Percentiles rank a stretch among this genome's conserved stretches.
phyloP scores from a whole-genome alignment of 768 basidiomycete species.

The Albatrellus ellisii region DNA sequence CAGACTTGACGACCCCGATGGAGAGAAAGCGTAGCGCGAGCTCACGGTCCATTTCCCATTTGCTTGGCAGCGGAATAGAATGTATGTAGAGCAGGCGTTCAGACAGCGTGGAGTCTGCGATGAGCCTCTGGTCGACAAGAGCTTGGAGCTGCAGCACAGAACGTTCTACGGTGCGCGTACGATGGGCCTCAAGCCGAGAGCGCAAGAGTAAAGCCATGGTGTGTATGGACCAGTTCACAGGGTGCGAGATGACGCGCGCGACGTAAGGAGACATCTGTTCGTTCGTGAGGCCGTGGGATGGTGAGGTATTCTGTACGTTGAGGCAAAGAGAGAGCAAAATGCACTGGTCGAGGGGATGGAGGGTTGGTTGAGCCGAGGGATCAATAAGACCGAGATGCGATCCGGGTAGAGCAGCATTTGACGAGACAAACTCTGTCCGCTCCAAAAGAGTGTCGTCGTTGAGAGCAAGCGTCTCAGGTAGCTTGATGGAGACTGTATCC shows the following conservation, averaged over 20 bases:
- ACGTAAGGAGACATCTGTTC: conserved; percentile 94
- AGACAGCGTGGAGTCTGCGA: conserved; percentile 54
- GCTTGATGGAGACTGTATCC: conserved; percentile 6
- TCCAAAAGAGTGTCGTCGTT: conserved; percentile 97
- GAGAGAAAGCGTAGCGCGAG: conserved; percentile 72
- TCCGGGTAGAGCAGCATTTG: conserved; percentile 31
- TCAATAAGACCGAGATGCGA: conserved; percentile 58
- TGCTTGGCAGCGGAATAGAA: conserved; percentile 69
- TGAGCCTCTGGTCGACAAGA: conserved; percentile 93
- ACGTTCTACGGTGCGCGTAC: conserved; percentile 89
- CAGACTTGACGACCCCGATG: conserved; percentile 80
- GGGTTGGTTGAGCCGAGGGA: conserved; percentile 70
- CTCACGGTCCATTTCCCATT: conserved; percentile 91
- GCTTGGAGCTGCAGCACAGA: conserved; percentile 89
- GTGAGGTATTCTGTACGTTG: conserved; percentile 81
- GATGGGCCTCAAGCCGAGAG: conserved; percentile 76
- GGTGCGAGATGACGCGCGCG: conserved; percentile 76
- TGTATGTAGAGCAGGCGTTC: conserved; percentile 79
- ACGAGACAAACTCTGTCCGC: conserved; percentile 82
- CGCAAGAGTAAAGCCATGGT: conserved; percentile 93
- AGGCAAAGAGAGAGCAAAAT: conserved; percentile 86
- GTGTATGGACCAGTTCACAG: conserved; percentile 91
- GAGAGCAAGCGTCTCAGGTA: conserved; percentile 73
- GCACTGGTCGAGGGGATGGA: conserved; percentile 90
- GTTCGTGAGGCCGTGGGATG: conserved; percentile 77